Evolutionary conservation across 2,329 filamentous ascomycete species (phyloP).

Genomic region (Beauveria asiatica): DNA sequence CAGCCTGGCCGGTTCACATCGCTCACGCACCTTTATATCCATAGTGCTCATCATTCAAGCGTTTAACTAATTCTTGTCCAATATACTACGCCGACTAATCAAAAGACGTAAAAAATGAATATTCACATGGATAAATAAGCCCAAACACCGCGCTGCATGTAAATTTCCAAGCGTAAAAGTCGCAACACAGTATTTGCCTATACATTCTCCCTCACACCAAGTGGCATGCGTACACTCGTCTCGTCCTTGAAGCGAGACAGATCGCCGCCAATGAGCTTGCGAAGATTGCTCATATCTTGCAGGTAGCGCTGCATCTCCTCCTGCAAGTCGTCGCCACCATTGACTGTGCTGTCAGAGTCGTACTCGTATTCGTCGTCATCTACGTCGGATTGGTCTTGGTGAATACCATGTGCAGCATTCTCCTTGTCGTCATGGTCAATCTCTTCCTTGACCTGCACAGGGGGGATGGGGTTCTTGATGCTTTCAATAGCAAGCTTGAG

Average conservation of each 20-base stretch:
- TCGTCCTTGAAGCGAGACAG: conserved; percentile 58
- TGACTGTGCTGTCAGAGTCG: conserved; percentile 35
- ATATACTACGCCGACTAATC: not conserved
- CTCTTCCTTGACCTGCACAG: conserved; percentile 33
- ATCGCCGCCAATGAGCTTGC: conserved; percentile 63
- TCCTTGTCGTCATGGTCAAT: conserved; percentile 15
- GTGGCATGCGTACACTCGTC: conserved; percentile 45
- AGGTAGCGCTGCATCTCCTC: conserved; percentile 79
- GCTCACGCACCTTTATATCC: not conserved
- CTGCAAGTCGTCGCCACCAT: conserved; percentile 59
- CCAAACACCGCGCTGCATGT: conserved; percentile 22
- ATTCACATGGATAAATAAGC: conserved; percentile 1
- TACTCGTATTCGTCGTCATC: conserved; percentile 53
- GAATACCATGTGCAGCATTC: conserved; percentile 27
- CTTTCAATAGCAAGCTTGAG: conserved; percentile 78
- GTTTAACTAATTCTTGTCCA: not conserved
- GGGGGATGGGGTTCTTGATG: conserved; percentile 83
- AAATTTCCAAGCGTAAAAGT: conserved; percentile 1
- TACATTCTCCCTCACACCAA: conserved; percentile 36
- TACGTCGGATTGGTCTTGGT: conserved; percentile 33
- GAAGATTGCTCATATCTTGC: conserved; percentile 66
- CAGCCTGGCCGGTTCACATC: not conserved
- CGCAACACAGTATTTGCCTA: conserved; percentile 13
- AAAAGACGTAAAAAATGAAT: not conserved
- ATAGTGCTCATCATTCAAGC: not conserved